Base-by-base conservation (phyloP, 1,139 yeast genomes). In the Blastobotrys illinoisensis region DNA sequence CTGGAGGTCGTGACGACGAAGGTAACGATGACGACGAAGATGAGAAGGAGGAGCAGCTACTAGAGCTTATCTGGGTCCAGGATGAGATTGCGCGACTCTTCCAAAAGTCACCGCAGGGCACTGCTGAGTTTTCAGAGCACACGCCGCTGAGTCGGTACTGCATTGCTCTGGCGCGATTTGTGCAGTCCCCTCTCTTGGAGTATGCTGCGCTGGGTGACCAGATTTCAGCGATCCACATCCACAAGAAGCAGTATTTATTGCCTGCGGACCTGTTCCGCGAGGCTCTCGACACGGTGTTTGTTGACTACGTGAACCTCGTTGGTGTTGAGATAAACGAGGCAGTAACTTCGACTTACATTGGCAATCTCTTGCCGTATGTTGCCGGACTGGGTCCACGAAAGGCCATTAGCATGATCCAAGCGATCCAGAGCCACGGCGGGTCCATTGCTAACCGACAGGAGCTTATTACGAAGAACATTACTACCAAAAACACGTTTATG, bases 331-430 rank as follows among this genome's bases (percentile, higher is more conserved):
- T 95, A 64, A 93, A 93, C 66, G 95, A 86, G 60, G 96, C 97
- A 3, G 83, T 88, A 9, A 78, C 90, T 58, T 88, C 86, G 56
- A 76, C 83, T 1, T 87, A 88, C 64, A 71, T 82, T 59, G 88
- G 96, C 0, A 81, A 82, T 52, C 71, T 83, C 52, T 74, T 93
- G 58, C 95, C 84, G 44, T 95, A 79, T 67, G 81, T 93, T 54
- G 82, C 95, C 16, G 99, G 99, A 36, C 78, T 93, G 56, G 99
- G 99, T 49, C 96, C 96, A 48, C 85, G 99, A 74, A 93, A 93
- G 69, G 95, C 98, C 0, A 80, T 88, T 26, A 96, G 96, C 48
- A 78, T 95, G 60, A 71, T 91, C 49, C 88, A 91, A 69, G 88
- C 88, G 46, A 83, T 93, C 60, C 89, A 87, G 65, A 76, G 86